phyloP scores from a whole-genome alignment of 208 protist species.

The Polymyxa betae region DNA sequence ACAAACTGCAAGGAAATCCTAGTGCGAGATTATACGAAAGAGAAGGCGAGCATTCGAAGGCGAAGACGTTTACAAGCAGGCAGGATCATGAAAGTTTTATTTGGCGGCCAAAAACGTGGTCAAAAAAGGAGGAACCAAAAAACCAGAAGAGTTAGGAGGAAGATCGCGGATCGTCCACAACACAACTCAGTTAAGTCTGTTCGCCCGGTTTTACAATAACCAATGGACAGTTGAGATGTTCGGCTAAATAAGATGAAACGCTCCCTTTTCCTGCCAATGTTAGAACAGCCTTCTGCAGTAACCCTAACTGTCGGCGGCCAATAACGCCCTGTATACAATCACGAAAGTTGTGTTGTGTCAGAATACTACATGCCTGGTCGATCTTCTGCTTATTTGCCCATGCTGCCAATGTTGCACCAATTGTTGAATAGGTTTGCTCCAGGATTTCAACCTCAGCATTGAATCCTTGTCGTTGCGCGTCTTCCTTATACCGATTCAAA shows the following conservation, averaged over 20 bases:
- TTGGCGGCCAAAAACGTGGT: too few relatives aligned
- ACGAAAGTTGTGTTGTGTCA: neutral
- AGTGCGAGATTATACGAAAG: too few relatives aligned
- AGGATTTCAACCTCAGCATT: neutral
- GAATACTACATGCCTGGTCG: neutral
- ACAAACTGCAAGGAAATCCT: too few relatives aligned
- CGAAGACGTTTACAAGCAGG: too few relatives aligned
- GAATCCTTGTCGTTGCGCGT: neutral
- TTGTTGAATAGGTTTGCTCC: neutral
- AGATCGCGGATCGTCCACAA: too few relatives aligned
- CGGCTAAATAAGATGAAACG: neutral
- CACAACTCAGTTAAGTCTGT: too few relatives aligned
- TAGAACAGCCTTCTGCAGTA: neutral
- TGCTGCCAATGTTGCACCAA: neutral
- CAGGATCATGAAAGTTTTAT: too few relatives aligned
- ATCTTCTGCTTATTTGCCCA: neutral
- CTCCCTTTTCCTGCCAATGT: conserved; percentile 18
- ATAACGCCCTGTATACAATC: neutral
- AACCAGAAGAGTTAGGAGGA: too few relatives aligned
- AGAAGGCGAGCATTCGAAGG: too few relatives aligned
- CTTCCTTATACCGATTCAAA: neutral
- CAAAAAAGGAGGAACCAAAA: too few relatives aligned
- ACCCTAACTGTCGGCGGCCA: neutral
- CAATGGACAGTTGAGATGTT: neutral
- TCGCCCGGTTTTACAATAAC: conserved; percentile 47